These are phyloP conservation scores for Phanerochaete sordida DNA, from an alignment of 768 basidiomycete species.

Conservation along the genomic window DNA sequence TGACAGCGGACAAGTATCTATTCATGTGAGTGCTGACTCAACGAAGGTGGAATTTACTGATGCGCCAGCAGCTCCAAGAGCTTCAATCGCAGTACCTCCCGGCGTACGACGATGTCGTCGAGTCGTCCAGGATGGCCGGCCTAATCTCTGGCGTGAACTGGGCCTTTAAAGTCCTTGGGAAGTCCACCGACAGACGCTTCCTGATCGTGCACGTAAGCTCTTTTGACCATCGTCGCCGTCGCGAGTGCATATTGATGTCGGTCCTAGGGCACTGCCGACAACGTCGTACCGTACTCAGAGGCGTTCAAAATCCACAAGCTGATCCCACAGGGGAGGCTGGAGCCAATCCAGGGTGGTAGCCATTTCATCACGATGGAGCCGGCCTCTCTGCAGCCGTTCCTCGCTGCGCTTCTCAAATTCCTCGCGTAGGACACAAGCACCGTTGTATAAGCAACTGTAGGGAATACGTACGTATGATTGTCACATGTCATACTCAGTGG, in stretches of 20 bases:
- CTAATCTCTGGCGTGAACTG: constrained; percentile 22
- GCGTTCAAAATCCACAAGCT: constrained; percentile 43
- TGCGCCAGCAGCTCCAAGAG: constrained; percentile 59
- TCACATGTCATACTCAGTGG: background rate
- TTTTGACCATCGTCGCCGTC: background rate
- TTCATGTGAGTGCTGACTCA: background rate
- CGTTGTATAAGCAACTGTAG: background rate
- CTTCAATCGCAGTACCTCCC: constrained; percentile 70
- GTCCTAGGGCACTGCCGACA: constrained; percentile 53
- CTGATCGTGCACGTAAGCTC: constrained; percentile 54
- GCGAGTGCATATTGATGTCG: background rate
- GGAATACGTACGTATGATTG: background rate
- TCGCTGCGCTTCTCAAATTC: constrained; percentile 15
- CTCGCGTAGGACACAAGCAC: background rate
- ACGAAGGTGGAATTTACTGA: too few relatives aligned
- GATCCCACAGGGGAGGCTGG: constrained; percentile 42
- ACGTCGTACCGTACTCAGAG: constrained; percentile 51
- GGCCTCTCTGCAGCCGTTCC: constrained; percentile 16
- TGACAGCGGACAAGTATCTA: constrained; percentile 5
- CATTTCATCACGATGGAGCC: constrained; percentile 38
- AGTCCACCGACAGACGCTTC: constrained; percentile 40
- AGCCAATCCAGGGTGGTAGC: constrained; percentile 46
- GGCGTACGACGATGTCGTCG: constrained; percentile 66
- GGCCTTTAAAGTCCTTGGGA: constrained; percentile 19
- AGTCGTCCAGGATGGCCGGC: constrained; percentile 41